Conservation (phyloP, 2,329 filamentous ascomycete species). For the Calycina marina region DNA sequence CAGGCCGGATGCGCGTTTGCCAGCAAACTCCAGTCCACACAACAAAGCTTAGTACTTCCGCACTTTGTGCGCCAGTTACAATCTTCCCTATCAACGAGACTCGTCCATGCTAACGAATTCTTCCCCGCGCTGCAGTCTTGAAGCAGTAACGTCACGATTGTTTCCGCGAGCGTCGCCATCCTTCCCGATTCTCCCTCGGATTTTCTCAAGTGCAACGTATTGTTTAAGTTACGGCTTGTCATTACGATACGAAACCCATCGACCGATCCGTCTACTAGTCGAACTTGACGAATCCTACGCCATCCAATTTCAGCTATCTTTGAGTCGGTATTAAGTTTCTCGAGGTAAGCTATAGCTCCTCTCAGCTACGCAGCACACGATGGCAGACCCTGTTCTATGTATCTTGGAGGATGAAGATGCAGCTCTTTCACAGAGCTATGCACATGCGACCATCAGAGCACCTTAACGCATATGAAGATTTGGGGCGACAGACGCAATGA, state of each 20-base stretch:
- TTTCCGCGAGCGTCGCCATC: conserved; percentile 18
- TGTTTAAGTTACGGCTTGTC: conserved; percentile 16
- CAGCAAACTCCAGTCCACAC: conserved; percentile 12
- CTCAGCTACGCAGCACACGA: conserved; percentile 2
- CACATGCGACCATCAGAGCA: too few species aligned
- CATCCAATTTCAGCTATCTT: conserved; percentile 2
- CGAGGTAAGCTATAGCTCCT: conserved; percentile 16
- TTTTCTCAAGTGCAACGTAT: conserved; percentile 20
- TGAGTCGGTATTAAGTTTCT: conserved; percentile 12
- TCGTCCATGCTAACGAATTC: too few species aligned
- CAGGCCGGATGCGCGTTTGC: conserved; percentile 14
- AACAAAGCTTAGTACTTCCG: conserved; percentile 5
- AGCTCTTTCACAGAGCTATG: too few species aligned
- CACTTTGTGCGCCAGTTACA: conserved; percentile 4
- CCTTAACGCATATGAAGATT: too few species aligned
- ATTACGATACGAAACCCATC: too few species aligned
- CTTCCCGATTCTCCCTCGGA: conserved; percentile 15
- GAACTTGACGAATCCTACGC: background rate
- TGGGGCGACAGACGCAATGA: too few species aligned
- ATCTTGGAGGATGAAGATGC: too few species aligned
- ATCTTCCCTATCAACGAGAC: too few species aligned
- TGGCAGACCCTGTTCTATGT: conserved; percentile 15
- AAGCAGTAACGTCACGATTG: conserved; percentile 13
- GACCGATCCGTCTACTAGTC: conserved; percentile 15
- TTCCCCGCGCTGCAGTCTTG: background rate